These are phyloP conservation scores for Juglanconis oblonga DNA, from an alignment of 2,329 filamentous ascomycete species.

Conservation along the genomic window DNA sequence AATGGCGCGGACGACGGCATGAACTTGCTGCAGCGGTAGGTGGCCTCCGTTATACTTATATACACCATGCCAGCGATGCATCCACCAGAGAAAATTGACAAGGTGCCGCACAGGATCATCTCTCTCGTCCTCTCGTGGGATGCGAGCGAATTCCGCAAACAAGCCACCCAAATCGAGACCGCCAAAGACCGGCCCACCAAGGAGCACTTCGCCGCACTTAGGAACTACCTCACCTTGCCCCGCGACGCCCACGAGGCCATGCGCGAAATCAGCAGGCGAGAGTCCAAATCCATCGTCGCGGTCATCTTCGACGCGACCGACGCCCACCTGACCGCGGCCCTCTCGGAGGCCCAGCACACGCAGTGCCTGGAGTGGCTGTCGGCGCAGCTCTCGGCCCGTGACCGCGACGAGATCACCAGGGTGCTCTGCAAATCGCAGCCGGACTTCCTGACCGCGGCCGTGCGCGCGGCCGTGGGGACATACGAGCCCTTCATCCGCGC, in stretches of 20 bases:
- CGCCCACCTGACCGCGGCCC: constrained; percentile 38
- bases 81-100: constrained; percentile 11
- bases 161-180: constrained; percentile 62
- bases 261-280: constrained; percentile 51
- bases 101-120: constrained; percentile 55
- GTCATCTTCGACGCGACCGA: constrained; percentile 60
- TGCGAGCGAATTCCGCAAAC: constrained; percentile 64
- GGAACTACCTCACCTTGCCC: constrained; percentile 51
- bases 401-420: constrained; percentile 68
- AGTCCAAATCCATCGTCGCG: constrained; percentile 59
- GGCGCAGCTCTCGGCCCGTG: constrained; percentile 66
- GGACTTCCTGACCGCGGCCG: constrained; percentile 67
- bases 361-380: constrained; percentile 69
- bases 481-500: constrained; percentile 73
- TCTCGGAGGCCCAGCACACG: constrained; percentile 60
- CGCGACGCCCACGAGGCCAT: constrained; percentile 56
- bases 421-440: constrained; percentile 67
- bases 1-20: constrained; percentile 71
- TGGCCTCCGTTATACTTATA: background rate
- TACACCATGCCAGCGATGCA: no score
- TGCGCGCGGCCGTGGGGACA: constrained; percentile 62
- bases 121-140: constrained; percentile 73
- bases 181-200: constrained; percentile 56
- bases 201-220: constrained; percentile 59
- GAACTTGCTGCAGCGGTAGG: constrained; percentile 68